A percentile compares a stretch with the other conserved stretches of the same genome.
These are phyloP conservation scores for Ceratobasidium papillatum DNA, from an alignment of 1,284 basidiomycete genomes.

Conservation along the genomic window DNA sequence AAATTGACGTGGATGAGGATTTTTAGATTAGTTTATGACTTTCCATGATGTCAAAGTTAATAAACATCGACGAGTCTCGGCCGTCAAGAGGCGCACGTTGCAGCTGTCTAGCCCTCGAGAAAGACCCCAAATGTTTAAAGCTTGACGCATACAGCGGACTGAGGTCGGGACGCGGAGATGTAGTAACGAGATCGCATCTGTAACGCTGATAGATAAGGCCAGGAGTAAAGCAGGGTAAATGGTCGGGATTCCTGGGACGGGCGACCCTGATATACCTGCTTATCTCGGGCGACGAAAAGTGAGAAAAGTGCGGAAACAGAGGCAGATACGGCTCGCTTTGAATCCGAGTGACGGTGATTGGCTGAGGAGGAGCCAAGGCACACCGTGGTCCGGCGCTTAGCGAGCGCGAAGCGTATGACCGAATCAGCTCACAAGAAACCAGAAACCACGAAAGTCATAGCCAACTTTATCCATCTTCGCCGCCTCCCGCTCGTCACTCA, in stretches of 20 bases:
- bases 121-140: slow-evolving; percentile 39
- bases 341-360: background rate
- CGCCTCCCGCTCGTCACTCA: background rate
- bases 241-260: no score
- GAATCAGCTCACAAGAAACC: no score
- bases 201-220: background rate
- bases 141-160: slow-evolving; percentile 33
- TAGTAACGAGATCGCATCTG: background rate
- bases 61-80: background rate
- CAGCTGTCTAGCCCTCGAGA: slow-evolving; percentile 3
- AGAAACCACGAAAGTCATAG: background rate
- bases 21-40: background rate
- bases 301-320: no score
- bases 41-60: background rate
- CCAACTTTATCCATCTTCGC: background rate
- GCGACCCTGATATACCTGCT: no score
- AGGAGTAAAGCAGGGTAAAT: no score
- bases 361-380: background rate
- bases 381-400: background rate
- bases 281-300: background rate
- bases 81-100: background rate
- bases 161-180: slow-evolving; percentile 19
- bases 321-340: no score
- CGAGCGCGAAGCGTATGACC: no score
- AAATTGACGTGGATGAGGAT: no score